Evolutionary conservation across 108 stramenopile species (phyloP).

Genomic region (Skeletonema potamos): DNA sequence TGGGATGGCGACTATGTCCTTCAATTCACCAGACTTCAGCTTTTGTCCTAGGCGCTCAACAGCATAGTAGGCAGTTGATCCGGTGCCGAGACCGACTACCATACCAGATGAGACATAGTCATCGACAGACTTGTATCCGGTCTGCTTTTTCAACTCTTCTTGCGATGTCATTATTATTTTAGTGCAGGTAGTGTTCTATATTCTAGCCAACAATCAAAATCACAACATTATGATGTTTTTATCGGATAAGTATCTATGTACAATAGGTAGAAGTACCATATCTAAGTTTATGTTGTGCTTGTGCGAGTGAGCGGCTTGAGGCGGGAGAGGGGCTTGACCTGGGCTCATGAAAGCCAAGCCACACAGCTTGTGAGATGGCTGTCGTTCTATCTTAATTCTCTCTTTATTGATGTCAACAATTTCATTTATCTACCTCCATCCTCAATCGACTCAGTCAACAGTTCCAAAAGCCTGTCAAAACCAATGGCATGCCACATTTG

Average conservation of each 20-base stretch:
- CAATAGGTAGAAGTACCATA: too few species aligned
- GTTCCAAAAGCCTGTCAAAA: constrained; percentile 82
- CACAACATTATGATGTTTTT: too few species aligned
- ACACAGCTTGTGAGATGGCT: too few species aligned
- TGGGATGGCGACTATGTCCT: constrained; percentile 96
- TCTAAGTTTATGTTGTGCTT: not conserved
- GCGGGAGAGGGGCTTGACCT: too few species aligned
- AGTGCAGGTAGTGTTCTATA: not conserved
- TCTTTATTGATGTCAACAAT: too few species aligned
- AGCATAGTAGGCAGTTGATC: constrained; percentile 98
- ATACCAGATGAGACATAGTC: constrained; percentile 93
- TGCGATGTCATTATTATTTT: constrained; percentile 43
- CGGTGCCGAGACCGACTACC: constrained; percentile 99
- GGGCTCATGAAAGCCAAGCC: too few species aligned
- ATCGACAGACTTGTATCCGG: constrained; percentile 91
- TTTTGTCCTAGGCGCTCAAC: constrained; percentile 95
- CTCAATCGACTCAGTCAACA: constrained; percentile 85
- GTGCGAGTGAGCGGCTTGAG: too few species aligned
- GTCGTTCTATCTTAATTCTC: too few species aligned
- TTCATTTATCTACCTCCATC: constrained; percentile 79
- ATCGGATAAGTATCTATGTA: too few species aligned
- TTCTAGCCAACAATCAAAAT: too few species aligned
- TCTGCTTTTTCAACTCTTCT: constrained; percentile 89
- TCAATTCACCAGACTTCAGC: constrained; percentile 88
- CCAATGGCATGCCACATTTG: constrained; percentile 86